phyloP scores from a whole-genome alignment of 805 yeast genomes.

The Spathaspora boniae region DNA sequence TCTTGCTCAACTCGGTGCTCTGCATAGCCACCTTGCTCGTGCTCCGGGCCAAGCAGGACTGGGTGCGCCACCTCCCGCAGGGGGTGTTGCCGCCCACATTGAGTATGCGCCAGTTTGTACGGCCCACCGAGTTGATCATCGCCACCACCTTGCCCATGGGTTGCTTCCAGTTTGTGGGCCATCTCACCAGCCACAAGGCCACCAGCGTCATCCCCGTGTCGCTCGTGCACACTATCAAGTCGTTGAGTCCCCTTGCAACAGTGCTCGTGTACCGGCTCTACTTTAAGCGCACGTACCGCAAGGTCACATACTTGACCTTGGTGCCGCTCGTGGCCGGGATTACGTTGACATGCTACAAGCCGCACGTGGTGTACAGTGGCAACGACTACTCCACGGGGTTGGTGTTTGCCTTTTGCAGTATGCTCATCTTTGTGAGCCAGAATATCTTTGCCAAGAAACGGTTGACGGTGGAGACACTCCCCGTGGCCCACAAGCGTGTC shows the following conservation, averaged over 20 bases:
- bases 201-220: conserved; percentile 92
- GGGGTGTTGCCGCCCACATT: conserved; percentile 46
- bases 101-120: conserved; percentile 39
- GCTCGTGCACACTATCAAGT: conserved; percentile 89
- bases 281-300: conserved; percentile 55
- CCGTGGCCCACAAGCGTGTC: background rate
- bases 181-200: conserved; percentile 88
- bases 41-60: conserved; percentile 12
- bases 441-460: conserved; percentile 77
- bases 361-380: conserved; percentile 10
- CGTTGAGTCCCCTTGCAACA: conserved; percentile 84
- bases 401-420: conserved; percentile 49
- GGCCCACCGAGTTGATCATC: conserved; percentile 52
- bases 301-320: conserved; percentile 72
- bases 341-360: conserved; percentile 64
- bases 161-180: conserved; percentile 87
- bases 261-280: conserved; percentile 70
- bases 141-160: conserved; percentile 90
- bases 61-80: conserved; percentile 34
- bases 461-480: conserved; percentile 46
- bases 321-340: conserved; percentile 81
- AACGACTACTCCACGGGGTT: conserved; percentile 36
- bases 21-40: conserved; percentile 29
- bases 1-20: conserved; percentile 62
- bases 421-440: conserved; percentile 72